Conservation (phyloP, 2,329 filamentous ascomycete genomes). For the Dactylellina parvicollis region DNA sequence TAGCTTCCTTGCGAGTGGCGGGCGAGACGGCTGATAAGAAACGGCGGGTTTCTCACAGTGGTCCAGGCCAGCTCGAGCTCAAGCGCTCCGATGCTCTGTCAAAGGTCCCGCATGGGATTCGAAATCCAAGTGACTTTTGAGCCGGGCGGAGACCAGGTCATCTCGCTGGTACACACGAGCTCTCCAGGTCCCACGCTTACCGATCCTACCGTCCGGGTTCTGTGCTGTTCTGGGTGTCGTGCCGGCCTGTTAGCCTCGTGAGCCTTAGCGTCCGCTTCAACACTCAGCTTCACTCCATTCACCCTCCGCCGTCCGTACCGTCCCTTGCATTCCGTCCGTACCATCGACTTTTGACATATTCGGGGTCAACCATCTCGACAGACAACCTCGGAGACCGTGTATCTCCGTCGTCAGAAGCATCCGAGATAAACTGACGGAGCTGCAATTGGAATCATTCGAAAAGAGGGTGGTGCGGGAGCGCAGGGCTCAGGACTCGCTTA, state of each 20-base stretch:
- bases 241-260: slow-evolving; percentile 17
- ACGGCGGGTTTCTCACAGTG: background rate
- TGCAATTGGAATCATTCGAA: too few relatives aligned
- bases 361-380: too few relatives aligned
- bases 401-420: too few relatives aligned
- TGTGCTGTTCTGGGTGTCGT: slow-evolving; percentile 20
- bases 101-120: background rate
- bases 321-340: too few relatives aligned
- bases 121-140: background rate
- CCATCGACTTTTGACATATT: too few relatives aligned
- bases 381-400: too few relatives aligned
- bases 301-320: too few relatives aligned
- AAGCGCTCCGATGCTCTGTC: background rate
- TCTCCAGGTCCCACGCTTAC: slow-evolving; percentile 8
- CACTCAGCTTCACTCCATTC: background rate
- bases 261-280: slow-evolving; percentile 6
- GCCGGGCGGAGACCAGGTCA: slow-evolving; percentile 23
- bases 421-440: too few relatives aligned
- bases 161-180: slow-evolving; percentile 34
- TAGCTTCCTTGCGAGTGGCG: background rate
- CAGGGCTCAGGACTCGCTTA: slow-evolving; percentile 51
- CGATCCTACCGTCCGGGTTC: slow-evolving; percentile 2
- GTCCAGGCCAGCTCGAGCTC: background rate
- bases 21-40: background rate
- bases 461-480: slow-evolving; percentile 37